Evolutionary conservation across 441 rosid species (phyloP), one percentile per base, ranked within the genome.

Genomic region (Erysimum pusillum): DNA sequence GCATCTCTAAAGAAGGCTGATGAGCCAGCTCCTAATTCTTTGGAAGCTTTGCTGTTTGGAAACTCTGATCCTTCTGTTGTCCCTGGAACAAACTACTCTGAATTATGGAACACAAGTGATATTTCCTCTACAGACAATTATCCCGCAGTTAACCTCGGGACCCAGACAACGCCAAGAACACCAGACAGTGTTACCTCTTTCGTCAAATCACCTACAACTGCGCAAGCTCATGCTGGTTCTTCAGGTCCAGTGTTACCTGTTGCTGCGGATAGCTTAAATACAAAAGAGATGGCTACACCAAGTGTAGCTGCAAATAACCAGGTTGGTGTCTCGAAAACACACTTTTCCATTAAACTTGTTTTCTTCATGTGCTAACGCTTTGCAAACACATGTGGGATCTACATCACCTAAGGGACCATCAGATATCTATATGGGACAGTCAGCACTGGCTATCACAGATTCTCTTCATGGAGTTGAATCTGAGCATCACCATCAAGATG

Each of bases 41-140:
- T 91, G 83, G 94, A 95, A 76, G 81, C 76, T 80, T 85, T 95
- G 76, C 81, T 95, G 35, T 78, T 83, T 42, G 97, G 89, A 67
- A 70, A 85, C 71, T 83, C 93, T 6, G 75, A 39, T 71, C 87
- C 90, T 4, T 18, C 85, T 46, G 73, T 35, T 10, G 73, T n/a
- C 68, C 49, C 86, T 25, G 63, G 32, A 49, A 28, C 59, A 72
- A 56, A 70, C 15, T 54, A 38, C 54, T 67, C 67, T 20, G 69
- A 73, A 45, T 71, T 39, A 58, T 83, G 76, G 56, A 80, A 56
- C 57, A 78, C 46, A 41, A 46, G 36, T 51, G 62, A 61, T 38
- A 66, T 73, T 75, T 60, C 80, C 11, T 42, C 82, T 34, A 62
- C 63, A 54, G 68, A 74, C 9, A 77, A 32, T 52, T 14, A 70